Percentiles rank a stretch among this genome's conserved stretches.
These are phyloP conservation scores for Backusella parvicylindrica DNA, from an alignment of 192 early-diverging fungal species.

Conservation along the genomic window DNA sequence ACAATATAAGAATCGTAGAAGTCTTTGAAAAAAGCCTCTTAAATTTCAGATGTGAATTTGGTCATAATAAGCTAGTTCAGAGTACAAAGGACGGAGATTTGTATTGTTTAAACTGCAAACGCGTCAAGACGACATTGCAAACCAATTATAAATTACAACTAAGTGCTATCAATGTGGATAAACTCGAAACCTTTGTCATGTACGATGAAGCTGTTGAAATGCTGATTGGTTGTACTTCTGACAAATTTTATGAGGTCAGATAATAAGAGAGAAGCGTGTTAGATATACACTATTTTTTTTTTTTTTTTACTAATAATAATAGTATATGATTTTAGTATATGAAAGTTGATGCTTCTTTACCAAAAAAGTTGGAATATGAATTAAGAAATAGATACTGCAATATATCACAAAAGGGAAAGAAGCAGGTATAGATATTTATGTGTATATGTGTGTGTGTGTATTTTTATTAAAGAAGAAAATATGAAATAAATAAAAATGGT, in stretches of 20 bases:
- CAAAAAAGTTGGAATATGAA: not conserved
- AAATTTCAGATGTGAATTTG: not conserved
- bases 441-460: no score
- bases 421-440: no score
- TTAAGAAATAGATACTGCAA: not conserved
- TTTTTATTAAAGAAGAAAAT: no score
- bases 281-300: not conserved
- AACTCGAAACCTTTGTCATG: not conserved
- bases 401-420: not conserved
- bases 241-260: not conserved
- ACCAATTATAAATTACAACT: not conserved
- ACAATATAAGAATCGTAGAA: not conserved
- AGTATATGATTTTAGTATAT: not conserved
- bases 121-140: not conserved
- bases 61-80: not conserved
- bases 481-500: not conserved
- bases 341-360: not conserved
- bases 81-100: not conserved
- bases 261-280: not conserved
- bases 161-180: not conserved
- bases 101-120: not conserved
- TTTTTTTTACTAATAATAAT: not conserved
- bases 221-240: not conserved
- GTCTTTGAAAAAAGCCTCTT: not conserved
- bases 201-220: not conserved